Evolutionary conservation across 2,329 filamentous ascomycete species (phyloP), one percentile per base, ranked within the genome.

Genomic region (Sodiomyces alkalinus): DNA sequence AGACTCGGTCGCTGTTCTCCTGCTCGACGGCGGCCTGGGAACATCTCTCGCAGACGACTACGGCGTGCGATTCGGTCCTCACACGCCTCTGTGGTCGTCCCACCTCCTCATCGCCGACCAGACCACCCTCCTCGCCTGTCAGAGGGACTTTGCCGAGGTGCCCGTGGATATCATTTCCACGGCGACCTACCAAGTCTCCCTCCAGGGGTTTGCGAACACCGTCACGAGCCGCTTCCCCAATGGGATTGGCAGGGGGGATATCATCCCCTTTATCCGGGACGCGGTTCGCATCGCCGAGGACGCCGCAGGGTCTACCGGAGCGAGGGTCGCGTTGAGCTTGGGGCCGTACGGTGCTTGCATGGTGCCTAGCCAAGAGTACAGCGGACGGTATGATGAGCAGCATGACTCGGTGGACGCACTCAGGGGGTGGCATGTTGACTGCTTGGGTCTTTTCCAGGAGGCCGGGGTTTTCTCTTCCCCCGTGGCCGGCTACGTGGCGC

Each of bases 301-400:
- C 20, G 58, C 53, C 13, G 31, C 33, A 25, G 42, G 33, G n/a
- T 34, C 32, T 3, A 22, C 26, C 23, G 24, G 24, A 10, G 51
- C 51, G 7, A 44, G 39, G 12, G 46, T 74, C 11, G 73, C 73
- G 9, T 46, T 80, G 26, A 70, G 70, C 39, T 45, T 78, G 5
- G 75, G 75, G 0, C 69, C 75, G 0, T 79, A 79, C 34, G 75
- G 75, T 11, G 74, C 75, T 2, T 68, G 62, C 35, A 76, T 78
- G 68, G 48, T 64, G 12, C 75, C 75, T 1, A 62, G 68, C 17
- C 65, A 74, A 36, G 75, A 80, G 44, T 80, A 79, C 43, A 67
- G 56, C 21, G 75, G 72, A 2, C 41, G 46, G 3, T 80, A 80
- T 39, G 68, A 74, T 33, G 47, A 42, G 0, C 51, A 45, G 9